phyloP scores from a whole-genome alignment of 352 stramenopile genomes.

The Globisporangium parvum region DNA sequence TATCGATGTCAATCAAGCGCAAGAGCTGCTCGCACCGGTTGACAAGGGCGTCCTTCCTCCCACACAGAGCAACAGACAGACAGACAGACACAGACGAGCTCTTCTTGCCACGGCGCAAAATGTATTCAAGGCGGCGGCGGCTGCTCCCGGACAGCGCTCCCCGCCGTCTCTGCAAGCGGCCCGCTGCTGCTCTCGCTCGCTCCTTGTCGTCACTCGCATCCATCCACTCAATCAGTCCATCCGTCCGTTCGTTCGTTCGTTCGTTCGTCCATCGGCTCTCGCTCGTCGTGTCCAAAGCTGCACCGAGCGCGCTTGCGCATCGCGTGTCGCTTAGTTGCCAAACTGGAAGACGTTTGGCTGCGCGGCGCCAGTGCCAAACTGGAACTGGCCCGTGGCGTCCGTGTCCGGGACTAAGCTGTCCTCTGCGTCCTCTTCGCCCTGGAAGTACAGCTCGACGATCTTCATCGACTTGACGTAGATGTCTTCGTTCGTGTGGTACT shows the following conservation, averaged over 20 bases:
- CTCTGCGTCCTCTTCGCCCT: slow-evolving; percentile 96
- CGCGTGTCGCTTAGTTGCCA: slow-evolving; percentile 42
- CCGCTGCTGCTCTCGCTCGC: no score
- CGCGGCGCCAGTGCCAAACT: slow-evolving; percentile 56
- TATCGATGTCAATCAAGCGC: no score
- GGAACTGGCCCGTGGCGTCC: slow-evolving; percentile 76
- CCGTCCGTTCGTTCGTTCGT: slow-evolving; percentile 14
- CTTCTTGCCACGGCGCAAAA: no score
- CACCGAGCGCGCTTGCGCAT: neutral
- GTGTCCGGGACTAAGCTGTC: slow-evolving; percentile 66
- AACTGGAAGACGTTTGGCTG: slow-evolving; percentile 84
- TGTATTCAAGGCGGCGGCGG: no score
- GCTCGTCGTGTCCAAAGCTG: neutral
- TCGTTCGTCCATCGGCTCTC: neutral
- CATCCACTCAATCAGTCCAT: slow-evolving; percentile 11
- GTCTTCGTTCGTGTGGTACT: slow-evolving; percentile 96
- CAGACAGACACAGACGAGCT: no score
- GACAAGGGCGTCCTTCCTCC: no score
- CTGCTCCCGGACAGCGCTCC: no score
- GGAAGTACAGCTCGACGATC: slow-evolving; percentile 98
- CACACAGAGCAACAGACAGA: no score
- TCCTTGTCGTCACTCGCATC: slow-evolving; percentile 4
- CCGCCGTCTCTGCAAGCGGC: no score
- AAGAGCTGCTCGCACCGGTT: no score
- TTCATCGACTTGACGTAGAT: slow-evolving; percentile 93